Evolutionary conservation across 2,329 filamentous ascomycete species (phyloP).

Genomic region (Aureobasidium mangrovei): DNA sequence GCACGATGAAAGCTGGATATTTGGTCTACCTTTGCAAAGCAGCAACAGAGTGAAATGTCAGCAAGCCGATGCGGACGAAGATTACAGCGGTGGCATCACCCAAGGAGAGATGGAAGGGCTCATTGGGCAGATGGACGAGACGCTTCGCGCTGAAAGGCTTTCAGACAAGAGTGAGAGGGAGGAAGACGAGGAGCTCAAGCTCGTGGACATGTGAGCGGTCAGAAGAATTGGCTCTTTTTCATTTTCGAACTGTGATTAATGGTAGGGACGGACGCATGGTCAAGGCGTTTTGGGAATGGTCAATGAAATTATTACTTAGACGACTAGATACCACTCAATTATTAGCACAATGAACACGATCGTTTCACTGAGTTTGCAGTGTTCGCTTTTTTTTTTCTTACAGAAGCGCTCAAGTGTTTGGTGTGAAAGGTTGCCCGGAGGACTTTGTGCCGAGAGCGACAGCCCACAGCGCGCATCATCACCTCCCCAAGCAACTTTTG

Average conservation of each 20-base stretch:
- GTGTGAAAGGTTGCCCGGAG: background rate
- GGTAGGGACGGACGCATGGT: background rate
- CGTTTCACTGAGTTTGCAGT: too few relatives aligned
- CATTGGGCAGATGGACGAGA: conserved; percentile 16
- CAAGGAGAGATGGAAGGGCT: conserved; percentile 16
- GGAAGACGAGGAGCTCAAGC: background rate
- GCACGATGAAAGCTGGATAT: background rate
- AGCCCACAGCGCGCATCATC: background rate
- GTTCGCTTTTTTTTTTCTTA: too few relatives aligned
- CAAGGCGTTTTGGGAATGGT: background rate
- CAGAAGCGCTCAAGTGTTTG: too few relatives aligned
- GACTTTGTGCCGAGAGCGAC: background rate
- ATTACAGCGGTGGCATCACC: conserved; percentile 8
- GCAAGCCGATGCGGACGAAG: background rate
- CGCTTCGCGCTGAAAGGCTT: background rate
- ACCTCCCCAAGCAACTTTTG: background rate
- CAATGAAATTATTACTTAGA: too few relatives aligned
- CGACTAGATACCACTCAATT: too few relatives aligned
- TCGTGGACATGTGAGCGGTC: background rate
- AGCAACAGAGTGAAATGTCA: conserved; percentile 6
- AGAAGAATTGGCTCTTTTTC: too few relatives aligned
- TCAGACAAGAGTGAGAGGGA: background rate
- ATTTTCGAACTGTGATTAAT: background rate
- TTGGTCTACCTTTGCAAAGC: conserved; percentile 7
- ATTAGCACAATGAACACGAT: too few relatives aligned